Evolutionary conservation across 2,329 filamentous ascomycete genomes (phyloP), one percentile per base, ranked within the genome.

Genomic region (Alternaria solani): DNA sequence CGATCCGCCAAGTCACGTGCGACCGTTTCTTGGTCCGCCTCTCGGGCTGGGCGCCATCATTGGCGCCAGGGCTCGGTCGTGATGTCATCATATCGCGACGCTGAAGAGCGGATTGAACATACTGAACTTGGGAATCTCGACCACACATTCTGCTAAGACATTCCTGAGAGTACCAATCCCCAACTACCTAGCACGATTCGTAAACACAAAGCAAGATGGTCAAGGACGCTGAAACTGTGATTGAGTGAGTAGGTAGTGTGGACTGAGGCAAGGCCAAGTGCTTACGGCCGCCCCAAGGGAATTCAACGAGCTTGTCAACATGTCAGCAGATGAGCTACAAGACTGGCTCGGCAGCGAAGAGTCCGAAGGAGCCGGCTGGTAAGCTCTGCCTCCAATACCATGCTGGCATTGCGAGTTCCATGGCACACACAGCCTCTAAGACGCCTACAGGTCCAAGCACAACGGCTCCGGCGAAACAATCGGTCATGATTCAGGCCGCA

Each of bases 241-340:
- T 85, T 65, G 65, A 81, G 82, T 83, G 64, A 64, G 71, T 48
- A 26, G 44, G 36, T 25, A 58, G 11, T 20, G 8, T 18, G 11
- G 36, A 34, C 8, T 3, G 28, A 28, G 44, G 38, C 52, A 34
- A 23, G 12, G 25, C 20, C 7, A 53, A 43, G 18, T 44, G 51
- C 32, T 49, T 39, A 59, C 28, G 16, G 11, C 20, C 20, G 16
- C n/a, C 63, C 83, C 84, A 51, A 42, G 51, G 42, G 87, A 90
- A 71, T 91, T 89, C 81, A 89, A 90, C 62, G 82, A 86, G 39
- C 76, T 89, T 47, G 87, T 90, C 74, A 90, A 90, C 75, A 90
- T 91, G 88, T 84, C 81, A 11, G 80, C 87, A 2, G 74, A 81
- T 2, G 87, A 90, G 63, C 82, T 91, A 16, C 82, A 87, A 67